These are phyloP conservation scores for Leccinum variicolor DNA, from an alignment of 768 basidiomycete species.

Conservation along the genomic window DNA sequence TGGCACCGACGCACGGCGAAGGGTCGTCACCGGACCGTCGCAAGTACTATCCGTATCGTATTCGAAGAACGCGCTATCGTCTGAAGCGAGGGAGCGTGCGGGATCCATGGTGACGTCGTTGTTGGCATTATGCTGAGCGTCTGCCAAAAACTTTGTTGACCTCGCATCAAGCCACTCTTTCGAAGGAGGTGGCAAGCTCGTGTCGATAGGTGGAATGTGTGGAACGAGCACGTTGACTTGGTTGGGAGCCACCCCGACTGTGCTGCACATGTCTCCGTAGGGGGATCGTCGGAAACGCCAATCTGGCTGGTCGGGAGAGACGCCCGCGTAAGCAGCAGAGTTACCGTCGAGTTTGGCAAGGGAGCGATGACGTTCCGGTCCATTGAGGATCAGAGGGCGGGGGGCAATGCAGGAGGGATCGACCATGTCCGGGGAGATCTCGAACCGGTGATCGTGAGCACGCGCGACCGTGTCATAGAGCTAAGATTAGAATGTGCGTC, in stretches of 20 bases:
- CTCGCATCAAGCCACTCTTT: conserved; percentile 17
- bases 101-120: neutral
- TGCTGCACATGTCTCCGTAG: conserved; percentile 23
- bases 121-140: neutral
- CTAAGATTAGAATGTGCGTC: conserved; percentile 10
- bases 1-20: neutral
- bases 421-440: conserved; percentile 6
- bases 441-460: conserved; percentile 23
- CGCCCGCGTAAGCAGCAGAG: conserved; percentile 23
- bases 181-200: conserved; percentile 12
- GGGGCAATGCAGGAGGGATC: conserved; percentile 9
- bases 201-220: conserved; percentile 21
- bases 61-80: conserved; percentile 15
- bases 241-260: conserved; percentile 20
- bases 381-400: conserved; percentile 9
- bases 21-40: neutral
- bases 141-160: conserved; percentile 14
- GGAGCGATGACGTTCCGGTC: conserved; percentile 16
- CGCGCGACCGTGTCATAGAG: conserved; percentile 30
- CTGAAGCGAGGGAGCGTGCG: neutral
- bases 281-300: conserved; percentile 26
- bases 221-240: conserved; percentile 27
- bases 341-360: conserved; percentile 7
- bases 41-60: conserved; percentile 22
- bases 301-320: conserved; percentile 17